Conservation (phyloP, 257 asterid genomes). For the Solanum bulbocastanum region DNA sequence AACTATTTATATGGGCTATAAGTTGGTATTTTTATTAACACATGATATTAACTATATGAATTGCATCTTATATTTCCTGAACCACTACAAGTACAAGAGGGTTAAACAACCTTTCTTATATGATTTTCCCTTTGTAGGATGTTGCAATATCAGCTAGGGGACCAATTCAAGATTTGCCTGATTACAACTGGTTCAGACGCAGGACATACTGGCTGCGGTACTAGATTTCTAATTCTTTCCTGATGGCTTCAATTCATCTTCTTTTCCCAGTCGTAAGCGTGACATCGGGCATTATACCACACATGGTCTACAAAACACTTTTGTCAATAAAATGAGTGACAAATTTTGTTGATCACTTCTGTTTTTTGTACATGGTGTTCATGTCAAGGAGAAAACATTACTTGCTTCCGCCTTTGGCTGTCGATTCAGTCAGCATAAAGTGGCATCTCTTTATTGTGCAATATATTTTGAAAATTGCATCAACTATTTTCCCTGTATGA, state of each 20-base stretch:
- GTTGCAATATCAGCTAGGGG: slow-evolving; percentile 22
- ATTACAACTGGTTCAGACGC: slow-evolving; percentile 24
- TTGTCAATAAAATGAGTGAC: not conserved
- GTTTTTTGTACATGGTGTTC: not conserved
- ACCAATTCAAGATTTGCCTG: slow-evolving; percentile 17
- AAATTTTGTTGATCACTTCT: not conserved
- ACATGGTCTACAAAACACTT: not conserved
- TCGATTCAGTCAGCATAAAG: not conserved
- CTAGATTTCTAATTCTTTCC: not conserved
- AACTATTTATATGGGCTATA: not conserved
- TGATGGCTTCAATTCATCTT: not conserved
- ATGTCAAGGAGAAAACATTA: not conserved
- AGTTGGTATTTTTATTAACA: not conserved
- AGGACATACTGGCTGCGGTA: slow-evolving; percentile 19
- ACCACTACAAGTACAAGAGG: not conserved
- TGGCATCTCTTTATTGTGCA: not conserved
- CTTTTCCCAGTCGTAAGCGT: not conserved
- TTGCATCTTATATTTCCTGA: not conserved
- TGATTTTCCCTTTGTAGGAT: not conserved
- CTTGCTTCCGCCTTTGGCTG: not conserved
- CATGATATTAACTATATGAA: not conserved
- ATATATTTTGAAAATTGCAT: not conserved
- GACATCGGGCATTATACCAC: not conserved
- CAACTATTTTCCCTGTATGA: not conserved
- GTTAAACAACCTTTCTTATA: not conserved